phyloP scores from a whole-genome alignment of 108 stramenopile species.

The Discostella pseudostelligera region DNA sequence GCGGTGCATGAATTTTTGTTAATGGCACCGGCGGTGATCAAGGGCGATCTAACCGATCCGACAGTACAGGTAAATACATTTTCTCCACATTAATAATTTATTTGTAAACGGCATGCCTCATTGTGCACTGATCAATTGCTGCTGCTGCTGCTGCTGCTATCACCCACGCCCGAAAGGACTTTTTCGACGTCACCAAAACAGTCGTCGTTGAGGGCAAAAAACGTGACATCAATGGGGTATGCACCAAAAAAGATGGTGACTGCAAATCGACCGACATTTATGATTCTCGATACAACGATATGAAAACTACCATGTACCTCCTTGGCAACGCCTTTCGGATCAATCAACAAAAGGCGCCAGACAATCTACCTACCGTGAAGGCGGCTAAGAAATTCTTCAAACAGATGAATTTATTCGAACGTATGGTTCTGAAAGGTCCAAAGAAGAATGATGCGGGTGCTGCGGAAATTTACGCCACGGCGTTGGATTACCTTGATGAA shows the following conservation, averaged over 20 bases:
- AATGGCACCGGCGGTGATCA: constrained; percentile 79
- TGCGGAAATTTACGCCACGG: constrained; percentile 49
- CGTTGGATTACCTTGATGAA: constrained; percentile 68
- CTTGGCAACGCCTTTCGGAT: constrained; percentile 87
- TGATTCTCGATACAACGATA: constrained; percentile 85
- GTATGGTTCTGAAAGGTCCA: constrained; percentile 50
- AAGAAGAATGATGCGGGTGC: constrained; percentile 47
- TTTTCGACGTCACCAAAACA: constrained; percentile 53
- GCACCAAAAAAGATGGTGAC: constrained; percentile 81
- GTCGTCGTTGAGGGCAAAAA: constrained; percentile 73
- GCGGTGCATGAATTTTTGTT: constrained; percentile 76
- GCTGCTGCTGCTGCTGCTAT: no score
- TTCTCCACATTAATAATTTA: constrained; percentile 29
- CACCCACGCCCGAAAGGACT: no score
- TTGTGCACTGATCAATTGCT: not conserved
- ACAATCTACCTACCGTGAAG: constrained; percentile 83
- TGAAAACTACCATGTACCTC: constrained; percentile 85
- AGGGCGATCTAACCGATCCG: constrained; percentile 62
- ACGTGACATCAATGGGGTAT: constrained; percentile 76
- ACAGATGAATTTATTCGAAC: constrained; percentile 76
- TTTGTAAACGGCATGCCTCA: not conserved
- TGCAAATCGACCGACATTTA: constrained; percentile 74
- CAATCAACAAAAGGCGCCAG: constrained; percentile 87
- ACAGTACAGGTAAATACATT: constrained; percentile 63
- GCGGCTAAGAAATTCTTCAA: constrained; percentile 87